A percentile compares a stretch with the other conserved stretches of the same genome.
Evolutionary conservation across 2,329 filamentous ascomycete species (phyloP).

Genomic region (Microcyclospora tardicrescens): DNA sequence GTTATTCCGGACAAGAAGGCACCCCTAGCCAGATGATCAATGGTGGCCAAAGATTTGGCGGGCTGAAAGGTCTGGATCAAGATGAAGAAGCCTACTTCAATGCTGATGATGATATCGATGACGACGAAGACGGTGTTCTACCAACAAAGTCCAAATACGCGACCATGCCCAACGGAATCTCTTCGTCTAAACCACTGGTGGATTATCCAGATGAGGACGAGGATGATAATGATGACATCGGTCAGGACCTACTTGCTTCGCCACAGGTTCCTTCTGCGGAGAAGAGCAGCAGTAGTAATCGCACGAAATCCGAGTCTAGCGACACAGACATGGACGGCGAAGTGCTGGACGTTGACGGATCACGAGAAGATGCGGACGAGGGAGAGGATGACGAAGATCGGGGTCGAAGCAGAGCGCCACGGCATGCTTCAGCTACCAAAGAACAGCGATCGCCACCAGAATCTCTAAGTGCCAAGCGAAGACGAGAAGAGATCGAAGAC

Average conservation of each 20-base stretch:
- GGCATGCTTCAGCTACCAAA: slow-evolving; percentile 7
- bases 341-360: slow-evolving; percentile 9
- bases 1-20: slow-evolving; percentile 56
- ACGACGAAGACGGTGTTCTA: slow-evolving; percentile 21
- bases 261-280: slow-evolving; percentile 31
- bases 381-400: slow-evolving; percentile 8
- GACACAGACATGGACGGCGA: slow-evolving; percentile 5
- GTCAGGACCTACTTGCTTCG: slow-evolving; percentile 42
- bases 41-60: slow-evolving; percentile 46
- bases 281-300: slow-evolving; percentile 14
- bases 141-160: slow-evolving; percentile 21
- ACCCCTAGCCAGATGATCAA: slow-evolving; percentile 38
- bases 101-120: slow-evolving; percentile 69
- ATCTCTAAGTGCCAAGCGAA: slow-evolving; percentile 73
- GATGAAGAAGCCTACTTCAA: slow-evolving; percentile 93
- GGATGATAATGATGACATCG: slow-evolving; percentile 24
- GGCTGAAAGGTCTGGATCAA: slow-evolving; percentile 69
- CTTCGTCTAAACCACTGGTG: slow-evolving; percentile 61
- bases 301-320: slow-evolving; percentile 13
- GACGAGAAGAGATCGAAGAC: slow-evolving; percentile 85
- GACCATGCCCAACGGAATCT: slow-evolving; percentile 46
- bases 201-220: slow-evolving; percentile 88
- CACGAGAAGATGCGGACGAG: neutral
- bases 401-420: slow-evolving; percentile 5
- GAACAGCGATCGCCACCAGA: slow-evolving; percentile 47